These are phyloP conservation scores for Gamarada debralockiae DNA, from an alignment of 495 filamentous ascomycete genomes.

Conservation along the genomic window DNA sequence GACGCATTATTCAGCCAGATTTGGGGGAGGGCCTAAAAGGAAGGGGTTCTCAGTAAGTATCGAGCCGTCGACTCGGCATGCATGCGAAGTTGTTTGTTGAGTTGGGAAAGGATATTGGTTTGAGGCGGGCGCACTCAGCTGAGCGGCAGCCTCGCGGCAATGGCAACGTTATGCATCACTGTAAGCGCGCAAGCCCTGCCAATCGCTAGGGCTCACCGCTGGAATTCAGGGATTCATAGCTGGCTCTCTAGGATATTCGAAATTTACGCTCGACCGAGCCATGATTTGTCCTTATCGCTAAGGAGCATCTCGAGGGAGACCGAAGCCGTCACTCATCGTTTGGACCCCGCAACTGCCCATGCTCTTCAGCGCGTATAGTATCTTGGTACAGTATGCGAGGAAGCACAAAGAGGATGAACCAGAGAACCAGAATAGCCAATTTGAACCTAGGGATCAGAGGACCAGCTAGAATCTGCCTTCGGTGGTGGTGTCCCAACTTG, in stretches of 20 bases:
- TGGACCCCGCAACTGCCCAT: no score
- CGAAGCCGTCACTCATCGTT: no score
- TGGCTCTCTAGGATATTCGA: slow-evolving; percentile 4
- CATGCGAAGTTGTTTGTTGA: neutral
- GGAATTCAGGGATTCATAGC: neutral
- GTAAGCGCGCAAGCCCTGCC: neutral
- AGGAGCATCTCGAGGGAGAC: neutral
- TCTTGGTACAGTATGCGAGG: no score
- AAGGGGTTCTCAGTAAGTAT: slow-evolving; percentile 3
- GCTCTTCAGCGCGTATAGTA: no score
- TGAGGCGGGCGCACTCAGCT: neutral
- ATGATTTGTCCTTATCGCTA: slow-evolving; percentile 8
- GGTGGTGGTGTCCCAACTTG: no score
- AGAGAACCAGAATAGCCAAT: no score
- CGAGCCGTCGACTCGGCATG: neutral
- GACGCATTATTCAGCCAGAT: neutral
- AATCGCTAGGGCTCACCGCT: neutral
- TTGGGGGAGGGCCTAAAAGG: neutral
- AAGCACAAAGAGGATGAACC: no score
- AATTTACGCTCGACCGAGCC: neutral
- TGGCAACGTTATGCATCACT: slow-evolving; percentile 2
- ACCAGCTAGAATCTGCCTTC: no score
- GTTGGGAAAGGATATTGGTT: neutral
- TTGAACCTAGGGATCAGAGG: no score
- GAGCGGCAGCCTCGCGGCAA: neutral